A percentile compares a stretch with the other conserved stretches of the same genome.
phyloP scores from a whole-genome alignment of 1,139 yeast species.

The Hansenula lynferdii region DNA sequence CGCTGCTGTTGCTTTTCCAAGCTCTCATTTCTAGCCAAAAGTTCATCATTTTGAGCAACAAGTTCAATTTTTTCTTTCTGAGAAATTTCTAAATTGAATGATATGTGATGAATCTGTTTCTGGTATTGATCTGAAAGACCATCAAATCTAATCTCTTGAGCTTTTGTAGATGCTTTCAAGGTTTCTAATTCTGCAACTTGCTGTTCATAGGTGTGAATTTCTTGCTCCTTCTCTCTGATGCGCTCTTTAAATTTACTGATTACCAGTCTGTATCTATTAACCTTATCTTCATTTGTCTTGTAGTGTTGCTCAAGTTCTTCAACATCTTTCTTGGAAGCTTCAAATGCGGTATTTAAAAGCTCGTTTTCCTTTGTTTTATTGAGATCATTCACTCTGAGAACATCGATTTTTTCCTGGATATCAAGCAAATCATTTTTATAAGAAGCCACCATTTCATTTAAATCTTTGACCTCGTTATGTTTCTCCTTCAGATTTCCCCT shows the following conservation, averaged over 20 bases:
- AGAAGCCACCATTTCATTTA: conserved; percentile 22
- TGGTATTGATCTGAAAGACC: conserved; percentile 7
- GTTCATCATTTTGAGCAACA: too few species aligned
- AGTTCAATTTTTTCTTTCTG: background rate
- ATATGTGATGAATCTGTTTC: background rate
- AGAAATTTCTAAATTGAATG: background rate
- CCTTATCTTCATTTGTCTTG: conserved; percentile 20
- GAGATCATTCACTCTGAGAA: conserved; percentile 21
- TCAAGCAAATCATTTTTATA: conserved; percentile 18
- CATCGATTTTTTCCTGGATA: conserved; percentile 23
- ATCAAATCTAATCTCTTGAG: background rate
- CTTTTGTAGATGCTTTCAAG: background rate
- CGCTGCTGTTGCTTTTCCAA: too few species aligned
- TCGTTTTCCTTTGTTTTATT: conserved; percentile 22
- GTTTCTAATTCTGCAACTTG: conserved; percentile 23
- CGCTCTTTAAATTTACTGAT: conserved; percentile 26
- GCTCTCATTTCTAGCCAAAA: too few species aligned
- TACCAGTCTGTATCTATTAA: conserved; percentile 13
- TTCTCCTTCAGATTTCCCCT: conserved; percentile 49
- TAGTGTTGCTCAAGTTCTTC: conserved; percentile 25
- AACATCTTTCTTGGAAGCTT: conserved; percentile 21
- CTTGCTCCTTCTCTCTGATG: conserved; percentile 29
- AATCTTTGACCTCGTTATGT: conserved; percentile 29
- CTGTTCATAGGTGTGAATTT: conserved; percentile 37
- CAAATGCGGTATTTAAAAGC: conserved; percentile 22